Conservation (phyloP, 441 rosid species). For the Breynia disticha region DNA sequence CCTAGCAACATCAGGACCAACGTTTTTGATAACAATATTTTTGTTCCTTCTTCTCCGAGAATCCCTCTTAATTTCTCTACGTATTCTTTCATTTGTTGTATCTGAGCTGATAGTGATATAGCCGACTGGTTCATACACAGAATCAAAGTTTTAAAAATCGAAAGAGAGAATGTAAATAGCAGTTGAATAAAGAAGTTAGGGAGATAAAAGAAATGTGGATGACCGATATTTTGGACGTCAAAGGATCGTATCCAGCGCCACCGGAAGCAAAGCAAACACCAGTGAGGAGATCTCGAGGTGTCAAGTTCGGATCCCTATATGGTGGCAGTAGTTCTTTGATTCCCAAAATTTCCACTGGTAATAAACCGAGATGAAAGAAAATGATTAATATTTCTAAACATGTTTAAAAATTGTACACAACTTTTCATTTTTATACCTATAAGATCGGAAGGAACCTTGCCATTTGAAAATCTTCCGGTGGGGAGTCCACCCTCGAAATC, state of each 20-base stretch:
- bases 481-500: conserved; percentile 36
- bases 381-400: too few species aligned
- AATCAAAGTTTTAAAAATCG: not conserved
- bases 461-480: conserved; percentile 44
- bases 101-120: conserved; percentile 5
- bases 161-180: not conserved
- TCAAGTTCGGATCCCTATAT: conserved; percentile 37
- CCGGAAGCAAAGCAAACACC: conserved; percentile 55
- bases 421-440: too few species aligned
- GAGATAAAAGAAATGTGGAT: not conserved
- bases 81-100: conserved; percentile 13
- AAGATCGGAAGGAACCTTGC: conserved; percentile 42
- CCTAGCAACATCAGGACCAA: conserved; percentile 12
- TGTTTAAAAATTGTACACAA: too few species aligned
- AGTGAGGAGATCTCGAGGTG: conserved; percentile 32
- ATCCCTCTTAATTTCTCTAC: conserved; percentile 5
- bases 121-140: conserved; percentile 2
- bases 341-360: conserved; percentile 38
- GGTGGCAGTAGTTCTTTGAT: conserved; percentile 39
- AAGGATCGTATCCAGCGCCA: conserved; percentile 48
- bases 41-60: conserved; percentile 19
- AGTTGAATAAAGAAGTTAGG: not conserved
- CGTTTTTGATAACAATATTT: conserved; percentile 4
- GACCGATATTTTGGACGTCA: conserved; percentile 35
- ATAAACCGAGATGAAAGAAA: not conserved